Conservation (phyloP, 108 stramenopile species). For the Fistulifera pelliculosa region DNA sequence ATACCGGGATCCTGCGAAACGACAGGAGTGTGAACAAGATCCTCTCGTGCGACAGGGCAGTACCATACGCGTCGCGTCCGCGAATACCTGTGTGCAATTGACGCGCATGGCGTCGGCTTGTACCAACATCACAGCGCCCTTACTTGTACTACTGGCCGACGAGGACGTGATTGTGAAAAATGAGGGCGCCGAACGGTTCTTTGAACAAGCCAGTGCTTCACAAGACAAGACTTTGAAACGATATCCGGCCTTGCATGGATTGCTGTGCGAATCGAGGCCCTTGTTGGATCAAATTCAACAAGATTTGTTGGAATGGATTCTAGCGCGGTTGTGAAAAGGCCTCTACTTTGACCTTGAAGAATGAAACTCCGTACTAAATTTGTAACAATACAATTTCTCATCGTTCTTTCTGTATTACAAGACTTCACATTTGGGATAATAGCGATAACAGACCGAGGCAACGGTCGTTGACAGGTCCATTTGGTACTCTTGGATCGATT, state of each 20-base stretch:
- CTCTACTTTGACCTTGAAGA: too few species aligned
- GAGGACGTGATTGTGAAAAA: slow-evolving; percentile 80
- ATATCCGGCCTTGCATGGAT: slow-evolving; percentile 72
- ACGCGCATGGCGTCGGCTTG: slow-evolving; percentile 11
- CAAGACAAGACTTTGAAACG: slow-evolving; percentile 62
- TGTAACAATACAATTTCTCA: too few species aligned
- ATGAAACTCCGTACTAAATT: too few species aligned
- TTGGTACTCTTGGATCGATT: too few species aligned
- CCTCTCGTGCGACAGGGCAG: slow-evolving; percentile 21
- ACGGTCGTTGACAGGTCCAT: slow-evolving; percentile 14
- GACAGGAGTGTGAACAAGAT: slow-evolving; percentile 65
- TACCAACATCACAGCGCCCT: slow-evolving; percentile 34
- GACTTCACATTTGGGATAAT: slow-evolving; percentile 37
- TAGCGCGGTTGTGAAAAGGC: slow-evolving; percentile 10
- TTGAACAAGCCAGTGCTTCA: slow-evolving; percentile 28
- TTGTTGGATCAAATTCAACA: slow-evolving; percentile 53
- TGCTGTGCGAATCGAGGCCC: slow-evolving; percentile 72
- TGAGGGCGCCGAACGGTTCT: slow-evolving; percentile 44
- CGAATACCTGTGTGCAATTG: slow-evolving; percentile 61
- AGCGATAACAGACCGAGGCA: slow-evolving; percentile 32
- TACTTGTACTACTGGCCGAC: slow-evolving; percentile 60
- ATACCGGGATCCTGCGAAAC: slow-evolving; percentile 57
- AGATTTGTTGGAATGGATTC: slow-evolving; percentile 62
- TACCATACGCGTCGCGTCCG: slow-evolving; percentile 37
- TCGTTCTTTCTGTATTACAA: slow-evolving; percentile 5